A percentile compares a stretch with the other conserved stretches of the same genome.
phyloP scores from a whole-genome alignment of 108 stramenopile genomes.

The Nannochloropsis salina region DNA sequence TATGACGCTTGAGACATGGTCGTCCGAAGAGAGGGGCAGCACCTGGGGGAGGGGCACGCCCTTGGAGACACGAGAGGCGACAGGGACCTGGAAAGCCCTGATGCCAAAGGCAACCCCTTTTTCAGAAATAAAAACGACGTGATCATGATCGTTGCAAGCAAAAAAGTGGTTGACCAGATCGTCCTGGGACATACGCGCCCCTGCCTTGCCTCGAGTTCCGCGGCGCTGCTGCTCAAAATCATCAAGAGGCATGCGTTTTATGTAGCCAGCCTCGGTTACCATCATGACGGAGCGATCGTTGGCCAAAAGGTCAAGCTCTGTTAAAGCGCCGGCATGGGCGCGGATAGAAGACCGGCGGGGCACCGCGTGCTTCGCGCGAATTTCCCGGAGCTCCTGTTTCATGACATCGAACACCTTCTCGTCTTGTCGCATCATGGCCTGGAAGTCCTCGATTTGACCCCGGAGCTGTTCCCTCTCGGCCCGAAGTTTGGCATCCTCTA shows the following conservation, averaged over 20 bases:
- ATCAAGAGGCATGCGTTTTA: constrained; percentile 87
- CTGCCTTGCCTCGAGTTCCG: constrained; percentile 50
- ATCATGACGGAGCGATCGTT: constrained; percentile 75
- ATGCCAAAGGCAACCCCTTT: constrained; percentile 82
- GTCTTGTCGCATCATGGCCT: constrained; percentile 63
- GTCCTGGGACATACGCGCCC: constrained; percentile 73
- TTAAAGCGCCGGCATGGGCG: constrained; percentile 58
- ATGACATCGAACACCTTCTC: constrained; percentile 70
- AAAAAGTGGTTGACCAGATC: constrained; percentile 80
- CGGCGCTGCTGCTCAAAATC: constrained; percentile 74
- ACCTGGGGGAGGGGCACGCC: constrained; percentile 56
- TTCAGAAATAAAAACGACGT: constrained; percentile 79
- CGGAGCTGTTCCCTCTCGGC: constrained; percentile 65
- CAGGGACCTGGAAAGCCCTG: constrained; percentile 78
- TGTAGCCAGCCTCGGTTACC: constrained; percentile 82
- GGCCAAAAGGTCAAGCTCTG: constrained; percentile 74
- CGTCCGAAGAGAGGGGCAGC: constrained; percentile 32
- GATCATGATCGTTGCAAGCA: constrained; percentile 92
- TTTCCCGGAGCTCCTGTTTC: constrained; percentile 64
- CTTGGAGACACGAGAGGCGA: constrained; percentile 52
- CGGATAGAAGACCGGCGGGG: constrained; percentile 70
- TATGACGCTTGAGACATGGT: constrained; percentile 37
- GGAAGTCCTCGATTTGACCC: constrained; percentile 49
- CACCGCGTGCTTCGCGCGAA: constrained; percentile 67
- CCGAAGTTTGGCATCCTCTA: constrained; percentile 74